Evolutionary conservation across 169 alveolate genomes (phyloP).

Genomic region (Fabrea salina): DNA sequence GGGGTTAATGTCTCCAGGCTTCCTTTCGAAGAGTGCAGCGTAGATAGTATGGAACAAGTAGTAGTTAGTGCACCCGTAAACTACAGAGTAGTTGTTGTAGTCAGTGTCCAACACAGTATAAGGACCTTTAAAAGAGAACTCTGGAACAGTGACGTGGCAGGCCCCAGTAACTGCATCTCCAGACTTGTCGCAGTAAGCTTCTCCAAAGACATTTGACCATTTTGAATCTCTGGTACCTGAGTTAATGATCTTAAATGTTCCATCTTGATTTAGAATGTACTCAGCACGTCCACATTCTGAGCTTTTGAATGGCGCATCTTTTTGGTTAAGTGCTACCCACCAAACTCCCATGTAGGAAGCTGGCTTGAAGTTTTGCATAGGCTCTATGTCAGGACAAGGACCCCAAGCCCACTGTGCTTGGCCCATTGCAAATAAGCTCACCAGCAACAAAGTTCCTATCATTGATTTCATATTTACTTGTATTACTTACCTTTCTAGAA

Average conservation of each 20-base stretch:
- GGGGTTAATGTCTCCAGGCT: too few relatives aligned
- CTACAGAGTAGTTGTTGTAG: background rate
- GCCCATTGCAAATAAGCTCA: too few relatives aligned
- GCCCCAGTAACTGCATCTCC: background rate
- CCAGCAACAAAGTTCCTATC: too few relatives aligned
- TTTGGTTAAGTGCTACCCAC: background rate
- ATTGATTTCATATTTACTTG: too few relatives aligned
- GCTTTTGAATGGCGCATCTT: slow-evolving; percentile 1
- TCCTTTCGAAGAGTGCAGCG: background rate
- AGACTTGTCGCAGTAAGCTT: background rate
- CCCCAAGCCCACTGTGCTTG: too few relatives aligned
- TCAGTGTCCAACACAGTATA: background rate
- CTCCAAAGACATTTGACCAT: background rate
- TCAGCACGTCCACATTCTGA: background rate
- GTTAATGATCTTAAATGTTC: slow-evolving; percentile 1
- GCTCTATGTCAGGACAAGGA: background rate
- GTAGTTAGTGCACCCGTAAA: background rate
- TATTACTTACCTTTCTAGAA: too few relatives aligned
- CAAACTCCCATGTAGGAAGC: background rate
- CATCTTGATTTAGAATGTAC: background rate
- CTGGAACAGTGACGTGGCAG: background rate
- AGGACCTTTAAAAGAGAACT: background rate
- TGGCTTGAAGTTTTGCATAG: background rate
- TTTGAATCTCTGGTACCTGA: background rate
- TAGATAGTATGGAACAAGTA: background rate